These are phyloP conservation scores for Penicillium herquei DNA, from an alignment of 495 filamentous ascomycete genomes.

Conservation along the genomic window DNA sequence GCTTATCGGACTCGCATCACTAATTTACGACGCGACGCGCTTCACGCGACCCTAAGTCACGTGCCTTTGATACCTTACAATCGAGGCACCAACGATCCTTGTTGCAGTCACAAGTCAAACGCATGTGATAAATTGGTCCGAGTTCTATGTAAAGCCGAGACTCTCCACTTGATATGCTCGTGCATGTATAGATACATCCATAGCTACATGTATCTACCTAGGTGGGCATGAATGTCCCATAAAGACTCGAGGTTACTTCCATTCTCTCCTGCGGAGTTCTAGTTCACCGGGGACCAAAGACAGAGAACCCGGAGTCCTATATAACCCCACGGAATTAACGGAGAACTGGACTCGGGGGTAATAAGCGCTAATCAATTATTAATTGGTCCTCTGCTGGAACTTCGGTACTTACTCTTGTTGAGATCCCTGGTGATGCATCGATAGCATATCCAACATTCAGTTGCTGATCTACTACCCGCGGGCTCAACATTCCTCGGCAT, in stretches of 20 bases:
- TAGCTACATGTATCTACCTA: not conserved
- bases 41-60: not conserved
- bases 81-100: not conserved
- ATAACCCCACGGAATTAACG: constrained; percentile 26
- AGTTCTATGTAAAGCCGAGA: not conserved
- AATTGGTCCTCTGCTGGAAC: too few species aligned
- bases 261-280: constrained; percentile 19
- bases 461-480: not conserved
- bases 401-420: too few species aligned
- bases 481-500: constrained; percentile 3
- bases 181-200: not conserved
- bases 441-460: constrained; percentile 4
- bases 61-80: not conserved
- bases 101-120: not conserved
- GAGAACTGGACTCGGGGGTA: not conserved
- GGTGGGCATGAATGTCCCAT: too few species aligned
- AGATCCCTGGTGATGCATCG: constrained; percentile 6
- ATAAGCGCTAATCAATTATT: constrained; percentile 11
- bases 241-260: not conserved
- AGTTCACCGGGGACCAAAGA: constrained; percentile 41
- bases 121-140: not conserved
- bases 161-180: not conserved
- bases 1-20: constrained; percentile 9
- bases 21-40: constrained; percentile 14
- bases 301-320: constrained; percentile 14